Percentiles rank a stretch among this genome's conserved stretches.
Conservation (phyloP, 2,329 filamentous ascomycete genomes). For the Ceratocystis huliohia region DNA sequence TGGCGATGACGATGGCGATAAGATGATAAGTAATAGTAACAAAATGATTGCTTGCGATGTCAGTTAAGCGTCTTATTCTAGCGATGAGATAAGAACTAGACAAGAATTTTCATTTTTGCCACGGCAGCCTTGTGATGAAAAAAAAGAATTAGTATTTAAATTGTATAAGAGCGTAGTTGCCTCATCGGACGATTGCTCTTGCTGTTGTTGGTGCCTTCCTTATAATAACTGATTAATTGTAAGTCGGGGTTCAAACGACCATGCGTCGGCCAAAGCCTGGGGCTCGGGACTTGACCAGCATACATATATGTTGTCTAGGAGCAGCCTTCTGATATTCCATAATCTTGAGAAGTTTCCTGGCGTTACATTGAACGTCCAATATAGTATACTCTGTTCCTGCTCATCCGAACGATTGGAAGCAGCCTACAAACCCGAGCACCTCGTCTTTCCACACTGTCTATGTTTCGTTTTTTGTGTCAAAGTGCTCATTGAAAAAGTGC, state of each 20-base stretch:
- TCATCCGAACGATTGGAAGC: neutral
- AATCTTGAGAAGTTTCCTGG: neutral
- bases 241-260: neutral
- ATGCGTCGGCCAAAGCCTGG: neutral
- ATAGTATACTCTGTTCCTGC: neutral
- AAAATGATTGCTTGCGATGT: neutral
- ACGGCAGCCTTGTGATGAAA: neutral
- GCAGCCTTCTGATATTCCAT: neutral
- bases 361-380: neutral
- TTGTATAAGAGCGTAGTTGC: neutral
- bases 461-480: slow-evolving; percentile 13
- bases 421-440: slow-evolving; percentile 2
- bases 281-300: neutral
- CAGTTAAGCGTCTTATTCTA: neutral
- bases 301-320: neutral
- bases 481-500: neutral
- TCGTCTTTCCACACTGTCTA: neutral
- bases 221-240: neutral
- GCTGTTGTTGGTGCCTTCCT: slow-evolving; percentile 3
- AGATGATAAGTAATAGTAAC: neutral
- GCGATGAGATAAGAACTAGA: neutral
- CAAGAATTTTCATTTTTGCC: neutral
- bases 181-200: neutral
- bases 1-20: neutral
- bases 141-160: neutral